Percentiles rank a stretch among this genome's conserved stretches.
Conservation (phyloP, 2,329 filamentous ascomycete genomes). For the Phyllosticta capitalensis region DNA sequence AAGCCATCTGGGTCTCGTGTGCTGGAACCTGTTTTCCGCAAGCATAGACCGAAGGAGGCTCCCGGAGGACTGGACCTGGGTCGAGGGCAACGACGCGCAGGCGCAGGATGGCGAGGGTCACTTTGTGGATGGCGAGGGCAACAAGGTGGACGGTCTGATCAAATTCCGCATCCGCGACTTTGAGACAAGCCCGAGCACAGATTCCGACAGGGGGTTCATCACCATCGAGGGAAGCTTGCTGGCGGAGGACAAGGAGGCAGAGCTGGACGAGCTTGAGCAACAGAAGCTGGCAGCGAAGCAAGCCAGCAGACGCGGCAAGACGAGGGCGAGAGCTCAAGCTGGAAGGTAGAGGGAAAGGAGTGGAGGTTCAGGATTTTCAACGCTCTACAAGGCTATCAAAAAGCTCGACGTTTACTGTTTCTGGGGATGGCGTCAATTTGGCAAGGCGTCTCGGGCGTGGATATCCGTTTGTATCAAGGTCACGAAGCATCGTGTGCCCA, state of each 20-base stretch:
- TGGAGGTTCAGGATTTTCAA: neutral
- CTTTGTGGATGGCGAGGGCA: constrained; percentile 64
- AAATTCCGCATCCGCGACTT: constrained; percentile 76
- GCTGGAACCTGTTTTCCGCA: constrained; percentile 86
- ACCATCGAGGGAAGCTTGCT: constrained; percentile 86
- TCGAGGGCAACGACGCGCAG: constrained; percentile 38
- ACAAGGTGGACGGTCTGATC: constrained; percentile 56
- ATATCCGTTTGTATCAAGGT: neutral
- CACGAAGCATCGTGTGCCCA: neutral
- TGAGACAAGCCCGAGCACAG: constrained; percentile 56
- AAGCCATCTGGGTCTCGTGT: constrained; percentile 79
- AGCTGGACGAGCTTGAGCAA: constrained; percentile 14
- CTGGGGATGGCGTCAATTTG: neutral
- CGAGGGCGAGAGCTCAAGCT: neutral
- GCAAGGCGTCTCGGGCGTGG: neutral
- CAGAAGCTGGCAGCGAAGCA: constrained; percentile 5
- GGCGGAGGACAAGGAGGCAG: constrained; percentile 54
- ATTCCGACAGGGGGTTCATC: constrained; percentile 64
- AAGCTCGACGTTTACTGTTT: neutral
- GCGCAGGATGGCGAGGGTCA: constrained; percentile 47
- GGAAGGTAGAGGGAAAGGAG: neutral
- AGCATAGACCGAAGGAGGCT: constrained; percentile 70
- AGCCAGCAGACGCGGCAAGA: constrained; percentile 1
- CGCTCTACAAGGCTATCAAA: neutral
- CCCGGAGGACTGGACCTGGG: constrained; percentile 72